Evolutionary conservation across 768 basidiomycete species (phyloP).

Genomic region (Glaciozyma martinii): DNA sequence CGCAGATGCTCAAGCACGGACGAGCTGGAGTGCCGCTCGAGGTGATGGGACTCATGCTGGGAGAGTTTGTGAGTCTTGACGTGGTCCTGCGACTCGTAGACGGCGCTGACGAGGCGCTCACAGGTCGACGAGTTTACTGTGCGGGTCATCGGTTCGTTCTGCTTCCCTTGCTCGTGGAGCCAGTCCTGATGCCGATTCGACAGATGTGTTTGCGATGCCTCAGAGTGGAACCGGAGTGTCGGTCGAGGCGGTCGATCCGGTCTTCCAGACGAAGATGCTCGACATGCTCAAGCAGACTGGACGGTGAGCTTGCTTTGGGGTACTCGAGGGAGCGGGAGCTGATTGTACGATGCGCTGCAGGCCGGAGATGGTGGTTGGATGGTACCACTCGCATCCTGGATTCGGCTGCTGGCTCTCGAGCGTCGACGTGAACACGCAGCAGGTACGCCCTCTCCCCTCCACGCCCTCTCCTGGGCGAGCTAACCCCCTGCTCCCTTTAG

Average conservation of each 20-base stretch:
- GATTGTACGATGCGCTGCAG: slow-evolving; percentile 41
- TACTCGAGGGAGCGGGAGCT: slow-evolving; percentile 1
- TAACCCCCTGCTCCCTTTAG: slow-evolving; percentile 42
- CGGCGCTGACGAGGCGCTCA: too few relatives aligned
- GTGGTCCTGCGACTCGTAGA: too few relatives aligned
- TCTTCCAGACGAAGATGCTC: slow-evolving; percentile 95
- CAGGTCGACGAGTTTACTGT: slow-evolving; percentile 66
- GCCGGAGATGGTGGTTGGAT: slow-evolving; percentile 96
- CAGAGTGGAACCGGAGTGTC: slow-evolving; percentile 95
- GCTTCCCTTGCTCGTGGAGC: background rate
- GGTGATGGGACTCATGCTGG: slow-evolving; percentile 97
- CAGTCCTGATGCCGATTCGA: slow-evolving; percentile 44
- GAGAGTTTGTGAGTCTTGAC: slow-evolving; percentile 63
- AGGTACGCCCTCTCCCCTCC: slow-evolving; percentile 48
- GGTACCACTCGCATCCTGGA: slow-evolving; percentile 99
- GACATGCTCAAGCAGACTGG: slow-evolving; percentile 99
- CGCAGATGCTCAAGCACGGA: slow-evolving; percentile 96
- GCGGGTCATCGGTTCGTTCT: slow-evolving; percentile 21
- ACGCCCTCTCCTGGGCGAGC: background rate
- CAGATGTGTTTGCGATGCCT: slow-evolving; percentile 98
- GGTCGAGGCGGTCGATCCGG: slow-evolving; percentile 89
- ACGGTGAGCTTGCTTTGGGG: slow-evolving; percentile 49
- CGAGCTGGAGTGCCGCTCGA: slow-evolving; percentile 99
- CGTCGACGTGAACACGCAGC: slow-evolving; percentile 98
- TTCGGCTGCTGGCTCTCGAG: slow-evolving; percentile 99